Conservation (phyloP, 805 yeast genomes). For the Vanderwaltozyma tropicalis region DNA sequence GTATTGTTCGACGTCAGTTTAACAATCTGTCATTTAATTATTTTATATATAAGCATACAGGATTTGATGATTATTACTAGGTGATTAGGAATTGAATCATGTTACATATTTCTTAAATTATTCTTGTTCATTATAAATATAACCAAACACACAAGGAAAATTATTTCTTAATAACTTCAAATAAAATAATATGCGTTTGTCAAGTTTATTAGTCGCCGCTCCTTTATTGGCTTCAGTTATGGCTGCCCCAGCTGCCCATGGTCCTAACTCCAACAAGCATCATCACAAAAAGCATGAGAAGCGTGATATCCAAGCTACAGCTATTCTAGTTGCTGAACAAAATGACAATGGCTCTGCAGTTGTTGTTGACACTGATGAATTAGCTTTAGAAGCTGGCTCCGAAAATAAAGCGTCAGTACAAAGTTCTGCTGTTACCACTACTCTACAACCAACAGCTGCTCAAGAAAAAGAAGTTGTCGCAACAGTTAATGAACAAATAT, state of each 20-base stretch:
- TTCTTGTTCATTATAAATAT: no score
- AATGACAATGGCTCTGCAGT: constrained; percentile 17
- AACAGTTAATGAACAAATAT: background rate
- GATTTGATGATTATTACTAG: no score
- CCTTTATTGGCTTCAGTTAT: constrained; percentile 37
- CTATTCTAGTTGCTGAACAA: constrained; percentile 28
- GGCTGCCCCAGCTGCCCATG: constrained; percentile 56
- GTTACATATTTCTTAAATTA: no score
- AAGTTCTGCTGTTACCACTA: background rate
- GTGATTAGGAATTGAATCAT: no score
- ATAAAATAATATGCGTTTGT: constrained; percentile 35
- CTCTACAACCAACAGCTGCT: constrained; percentile 11
- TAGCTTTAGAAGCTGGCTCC: constrained; percentile 14
- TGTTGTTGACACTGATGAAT: constrained; percentile 9
- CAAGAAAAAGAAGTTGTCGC: background rate
- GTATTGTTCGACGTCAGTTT: no score
- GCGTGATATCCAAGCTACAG: constrained; percentile 42
- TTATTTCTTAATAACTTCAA: background rate
- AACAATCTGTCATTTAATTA: no score
- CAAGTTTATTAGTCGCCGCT: constrained; percentile 37
- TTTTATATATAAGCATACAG: no score
- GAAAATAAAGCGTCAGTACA: constrained; percentile 16
- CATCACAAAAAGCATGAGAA: constrained; percentile 16
- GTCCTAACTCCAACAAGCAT: background rate
- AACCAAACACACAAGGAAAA: no score